phyloP scores from a whole-genome alignment of 345 rosid species.

The Syzygium oleosum region DNA sequence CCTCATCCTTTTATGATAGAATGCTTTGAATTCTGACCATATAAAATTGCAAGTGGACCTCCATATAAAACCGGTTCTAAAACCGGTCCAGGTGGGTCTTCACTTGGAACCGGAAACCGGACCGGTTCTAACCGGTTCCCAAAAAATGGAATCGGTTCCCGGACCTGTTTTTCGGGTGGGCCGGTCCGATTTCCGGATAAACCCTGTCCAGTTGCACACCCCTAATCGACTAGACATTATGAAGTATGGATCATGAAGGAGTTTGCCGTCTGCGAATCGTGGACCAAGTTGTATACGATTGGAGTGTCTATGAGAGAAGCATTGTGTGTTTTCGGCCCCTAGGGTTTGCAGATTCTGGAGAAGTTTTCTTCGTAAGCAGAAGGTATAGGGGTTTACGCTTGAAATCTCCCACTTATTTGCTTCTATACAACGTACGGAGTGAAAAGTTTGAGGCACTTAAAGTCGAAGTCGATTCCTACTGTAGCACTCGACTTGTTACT shows the following conservation, averaged over 20 bases:
- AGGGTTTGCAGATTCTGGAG: background rate
- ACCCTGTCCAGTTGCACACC: no score
- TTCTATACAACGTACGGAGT: background rate
- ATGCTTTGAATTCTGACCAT: no score
- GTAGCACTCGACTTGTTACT: background rate
- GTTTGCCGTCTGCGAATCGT: background rate
- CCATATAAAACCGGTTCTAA: no score
- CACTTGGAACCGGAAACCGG: no score
- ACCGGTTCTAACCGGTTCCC: no score
- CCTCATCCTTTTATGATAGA: no score
- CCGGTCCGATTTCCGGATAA: no score
- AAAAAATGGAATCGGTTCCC: no score
- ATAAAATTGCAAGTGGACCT: no score
- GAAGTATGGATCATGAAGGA: background rate
- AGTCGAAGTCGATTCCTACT: accelerated
- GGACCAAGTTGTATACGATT: background rate
- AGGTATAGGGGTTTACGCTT: background rate
- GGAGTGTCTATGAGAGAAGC: background rate
- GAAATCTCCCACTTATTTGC: accelerated
- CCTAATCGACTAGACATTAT: background rate
- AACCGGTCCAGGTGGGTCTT: no score
- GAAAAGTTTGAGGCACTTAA: background rate
- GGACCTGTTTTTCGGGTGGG: no score
- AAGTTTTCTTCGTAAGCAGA: background rate
- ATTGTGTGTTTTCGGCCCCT: accelerated